Evolutionary conservation across 2,329 filamentous ascomycete genomes (phyloP).

Genomic region (Pyrenochaeta sp.): DNA sequence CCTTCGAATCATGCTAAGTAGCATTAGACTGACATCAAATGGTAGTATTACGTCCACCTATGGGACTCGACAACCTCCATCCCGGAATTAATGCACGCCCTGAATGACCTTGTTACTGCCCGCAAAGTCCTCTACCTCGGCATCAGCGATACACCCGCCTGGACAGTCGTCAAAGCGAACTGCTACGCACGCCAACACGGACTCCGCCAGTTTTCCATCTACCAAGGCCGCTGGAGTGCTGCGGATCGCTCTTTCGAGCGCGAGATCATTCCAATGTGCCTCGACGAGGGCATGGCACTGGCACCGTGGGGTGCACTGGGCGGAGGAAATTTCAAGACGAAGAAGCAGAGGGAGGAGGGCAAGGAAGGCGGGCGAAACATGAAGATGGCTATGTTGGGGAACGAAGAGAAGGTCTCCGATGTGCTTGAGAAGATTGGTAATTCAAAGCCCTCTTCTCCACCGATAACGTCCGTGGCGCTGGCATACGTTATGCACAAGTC

Average conservation of each 20-base stretch:
- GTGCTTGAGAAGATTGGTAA: constrained; percentile 69
- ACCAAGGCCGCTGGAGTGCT: constrained; percentile 55
- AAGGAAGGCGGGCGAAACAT: constrained; percentile 50
- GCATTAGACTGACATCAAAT: constrained; percentile 31
- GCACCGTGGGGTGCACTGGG: constrained; percentile 65
- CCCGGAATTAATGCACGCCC: constrained; percentile 55
- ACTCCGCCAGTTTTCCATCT: constrained; percentile 50
- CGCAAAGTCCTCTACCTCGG: constrained; percentile 58
- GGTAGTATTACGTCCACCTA: constrained; percentile 48
- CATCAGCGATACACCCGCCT: constrained; percentile 55
- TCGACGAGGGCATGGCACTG: constrained; percentile 53
- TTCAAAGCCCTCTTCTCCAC: constrained; percentile 58
- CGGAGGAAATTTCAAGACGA: constrained; percentile 54
- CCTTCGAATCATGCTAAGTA: not conserved
- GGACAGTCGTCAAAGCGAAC: constrained; percentile 44
- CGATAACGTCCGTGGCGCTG: constrained; percentile 68
- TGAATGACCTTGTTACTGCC: constrained; percentile 52
- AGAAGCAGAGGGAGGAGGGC: constrained; percentile 55
- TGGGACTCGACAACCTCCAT: constrained; percentile 55
- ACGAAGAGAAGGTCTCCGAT: constrained; percentile 62
- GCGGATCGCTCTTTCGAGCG: constrained; percentile 55
- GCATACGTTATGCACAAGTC: constrained; percentile 79
- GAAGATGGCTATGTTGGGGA: constrained; percentile 49
- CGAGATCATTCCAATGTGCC: constrained; percentile 57
- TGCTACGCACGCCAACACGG: constrained; percentile 52